phyloP scores from a whole-genome alignment of 2,329 filamentous ascomycete species.

The Geosmithia flava region DNA sequence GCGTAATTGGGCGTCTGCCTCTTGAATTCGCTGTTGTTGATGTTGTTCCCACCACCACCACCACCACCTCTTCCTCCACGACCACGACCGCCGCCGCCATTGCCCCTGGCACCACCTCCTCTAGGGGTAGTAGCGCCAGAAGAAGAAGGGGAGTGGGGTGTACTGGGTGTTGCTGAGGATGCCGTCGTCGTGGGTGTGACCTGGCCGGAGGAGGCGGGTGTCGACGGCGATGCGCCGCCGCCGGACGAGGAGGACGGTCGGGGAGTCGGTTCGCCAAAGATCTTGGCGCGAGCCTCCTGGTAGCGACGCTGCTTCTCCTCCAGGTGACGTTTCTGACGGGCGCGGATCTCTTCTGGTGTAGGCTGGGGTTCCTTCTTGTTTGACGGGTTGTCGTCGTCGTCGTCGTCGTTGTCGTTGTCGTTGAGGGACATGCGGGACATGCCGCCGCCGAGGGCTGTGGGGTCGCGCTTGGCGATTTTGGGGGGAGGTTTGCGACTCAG shows the following conservation, averaged over 20 bases:
- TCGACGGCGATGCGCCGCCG: too few species aligned
- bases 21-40: constrained; percentile 4
- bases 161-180: constrained; percentile 42
- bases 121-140: too few species aligned
- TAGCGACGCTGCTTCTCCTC: constrained; percentile 89
- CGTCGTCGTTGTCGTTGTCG: constrained; percentile 40
- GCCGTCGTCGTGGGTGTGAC: constrained; percentile 15
- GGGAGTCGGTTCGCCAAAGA: constrained; percentile 57
- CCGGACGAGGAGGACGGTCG: too few species aligned
- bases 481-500: constrained; percentile 63
- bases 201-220: too few species aligned
- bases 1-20: constrained; percentile 10
- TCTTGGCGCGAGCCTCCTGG: constrained; percentile 75
- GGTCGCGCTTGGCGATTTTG: constrained; percentile 44
- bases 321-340: constrained; percentile 64
- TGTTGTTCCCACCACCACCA: constrained; percentile 16
- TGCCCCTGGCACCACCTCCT: constrained; percentile 11
- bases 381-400: constrained; percentile 56
- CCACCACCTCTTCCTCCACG: constrained; percentile 25
- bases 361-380: constrained; percentile 46
- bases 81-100: constrained; percentile 32
- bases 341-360: constrained; percentile 64
- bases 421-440: constrained; percentile 27
- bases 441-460: constrained; percentile 23
- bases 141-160: constrained; percentile 13